Evolutionary conservation across 176 grass and related monocot species (phyloP), one percentile per base, ranked within the genome.

Genomic region (Oryza nivara): DNA sequence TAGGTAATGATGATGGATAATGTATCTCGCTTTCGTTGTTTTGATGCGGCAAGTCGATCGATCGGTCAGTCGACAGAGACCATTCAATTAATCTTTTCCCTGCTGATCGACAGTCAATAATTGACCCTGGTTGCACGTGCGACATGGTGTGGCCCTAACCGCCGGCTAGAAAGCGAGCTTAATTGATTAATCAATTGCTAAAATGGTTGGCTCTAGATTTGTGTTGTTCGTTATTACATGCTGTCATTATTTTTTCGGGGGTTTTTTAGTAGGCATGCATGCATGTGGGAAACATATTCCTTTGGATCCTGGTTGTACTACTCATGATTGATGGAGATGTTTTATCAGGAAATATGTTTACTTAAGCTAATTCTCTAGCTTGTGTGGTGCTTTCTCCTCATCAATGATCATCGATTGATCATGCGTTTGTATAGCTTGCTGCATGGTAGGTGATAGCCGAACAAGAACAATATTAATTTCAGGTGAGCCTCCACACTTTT

Each of bases 251-350:
- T 48, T 10, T 63, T 58, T 2, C 1, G 10, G 30, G 30, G 35
- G 35, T 36, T n/a, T 17, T 32, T 78, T 16, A 20, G 8, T 45
- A 25, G 11, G 54, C 19, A 30, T 69, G 74, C 79, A 63, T 83
- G 68, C 88, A 86, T 79, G 88, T 90, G 84, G 79, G 79, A 74
- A 83, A 86, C 79, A 74, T 83, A 90, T 68, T 73, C 68, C 47
- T 74, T 68, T 13, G 48, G 38, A 74, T 83, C 79, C 32, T 90
- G 74, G 88, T 68, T 86, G 68, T 74, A 9, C 47, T 67, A 3
- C 68, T 48, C 32, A 86, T 86, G 73, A 86, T 83, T 86, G 84
- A 58, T 58, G 3, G 54, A 82, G 78, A 20, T 4, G 51, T 80
- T 66, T 89, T 35, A 26, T 45, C 16, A 15, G 61, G 46, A 51